Evolutionary conservation across 2,329 filamentous ascomycete genomes (phyloP).

Genomic region (Calonectria pteridis): DNA sequence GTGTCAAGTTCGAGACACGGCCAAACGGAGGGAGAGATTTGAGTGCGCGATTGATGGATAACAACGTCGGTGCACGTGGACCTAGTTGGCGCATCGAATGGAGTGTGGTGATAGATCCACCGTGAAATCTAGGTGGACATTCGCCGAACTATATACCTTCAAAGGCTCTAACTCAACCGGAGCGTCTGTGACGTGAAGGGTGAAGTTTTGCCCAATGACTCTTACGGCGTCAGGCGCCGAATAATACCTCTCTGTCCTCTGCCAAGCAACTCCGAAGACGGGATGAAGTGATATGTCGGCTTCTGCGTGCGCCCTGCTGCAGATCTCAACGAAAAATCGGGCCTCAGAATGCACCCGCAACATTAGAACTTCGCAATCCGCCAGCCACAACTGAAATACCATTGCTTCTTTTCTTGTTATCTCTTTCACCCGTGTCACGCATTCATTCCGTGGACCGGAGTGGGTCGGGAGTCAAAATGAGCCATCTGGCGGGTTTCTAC

Average conservation of each 20-base stretch:
- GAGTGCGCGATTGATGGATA: constrained; percentile 33
- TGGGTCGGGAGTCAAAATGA: neutral
- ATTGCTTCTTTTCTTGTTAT: neutral
- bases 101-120: constrained; percentile 25
- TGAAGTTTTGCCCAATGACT: constrained; percentile 37
- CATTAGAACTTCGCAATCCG: neutral
- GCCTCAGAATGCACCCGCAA: neutral
- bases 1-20: constrained; percentile 28
- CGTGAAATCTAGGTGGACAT: constrained; percentile 20
- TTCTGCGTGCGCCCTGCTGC: neutral
- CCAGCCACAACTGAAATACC: neutral
- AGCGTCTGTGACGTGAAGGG: constrained; percentile 12
- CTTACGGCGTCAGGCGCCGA: constrained; percentile 38
- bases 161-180: neutral
- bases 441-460: neutral
- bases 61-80: constrained; percentile 37
- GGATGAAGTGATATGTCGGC: neutral
- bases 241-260: constrained; percentile 30
- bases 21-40: constrained; percentile 27
- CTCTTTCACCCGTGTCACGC: neutral
- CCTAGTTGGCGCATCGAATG: constrained; percentile 40
- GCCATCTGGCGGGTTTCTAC: neutral
- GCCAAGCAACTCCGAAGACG: constrained; percentile 9
- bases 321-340: neutral
- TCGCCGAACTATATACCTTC: constrained; percentile 3